These are phyloP conservation scores for Kodamaea jinghongensis DNA, from an alignment of 805 yeast genomes.

Conservation along the genomic window DNA sequence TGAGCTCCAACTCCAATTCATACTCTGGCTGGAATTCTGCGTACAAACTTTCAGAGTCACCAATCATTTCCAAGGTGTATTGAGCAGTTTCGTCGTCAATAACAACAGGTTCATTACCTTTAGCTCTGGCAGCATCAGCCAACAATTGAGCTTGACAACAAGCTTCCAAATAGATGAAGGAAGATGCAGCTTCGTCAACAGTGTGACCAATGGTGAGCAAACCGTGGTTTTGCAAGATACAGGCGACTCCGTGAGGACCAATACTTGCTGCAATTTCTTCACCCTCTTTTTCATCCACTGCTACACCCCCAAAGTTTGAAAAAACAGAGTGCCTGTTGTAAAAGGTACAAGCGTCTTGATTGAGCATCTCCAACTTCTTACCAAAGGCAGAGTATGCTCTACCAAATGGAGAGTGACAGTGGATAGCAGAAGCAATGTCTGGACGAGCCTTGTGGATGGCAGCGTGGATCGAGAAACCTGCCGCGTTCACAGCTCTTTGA, in stretches of 20 bases:
- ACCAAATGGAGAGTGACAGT: constrained; percentile 40
- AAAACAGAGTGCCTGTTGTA: constrained; percentile 68
- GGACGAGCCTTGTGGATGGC: constrained; percentile 40
- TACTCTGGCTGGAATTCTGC: constrained; percentile 72
- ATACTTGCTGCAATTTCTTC: constrained; percentile 56
- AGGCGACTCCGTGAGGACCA: constrained; percentile 51
- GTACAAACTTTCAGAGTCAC: constrained; percentile 67
- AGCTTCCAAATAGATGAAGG: constrained; percentile 62
- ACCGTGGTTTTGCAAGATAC: constrained; percentile 72
- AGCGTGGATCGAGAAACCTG: constrained; percentile 41
- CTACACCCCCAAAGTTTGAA: constrained; percentile 74
- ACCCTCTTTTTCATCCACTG: constrained; percentile 65
- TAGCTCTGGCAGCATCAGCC: constrained; percentile 52
- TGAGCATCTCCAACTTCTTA: constrained; percentile 63
- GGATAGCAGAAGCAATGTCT: constrained; percentile 41
- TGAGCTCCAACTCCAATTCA: constrained; percentile 35
- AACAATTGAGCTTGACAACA: constrained; percentile 63
- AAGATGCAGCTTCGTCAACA: constrained; percentile 71
- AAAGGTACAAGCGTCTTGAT: constrained; percentile 72
- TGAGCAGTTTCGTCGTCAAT: constrained; percentile 49
- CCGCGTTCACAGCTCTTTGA: constrained; percentile 39
- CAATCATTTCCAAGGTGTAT: constrained; percentile 56
- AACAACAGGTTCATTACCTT: constrained; percentile 38
- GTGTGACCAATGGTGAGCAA: constrained; percentile 66
- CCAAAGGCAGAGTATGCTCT: constrained; percentile 39